Evolutionary conservation across 805 yeast species (phyloP).

Genomic region (Yarrowia sp.): DNA sequence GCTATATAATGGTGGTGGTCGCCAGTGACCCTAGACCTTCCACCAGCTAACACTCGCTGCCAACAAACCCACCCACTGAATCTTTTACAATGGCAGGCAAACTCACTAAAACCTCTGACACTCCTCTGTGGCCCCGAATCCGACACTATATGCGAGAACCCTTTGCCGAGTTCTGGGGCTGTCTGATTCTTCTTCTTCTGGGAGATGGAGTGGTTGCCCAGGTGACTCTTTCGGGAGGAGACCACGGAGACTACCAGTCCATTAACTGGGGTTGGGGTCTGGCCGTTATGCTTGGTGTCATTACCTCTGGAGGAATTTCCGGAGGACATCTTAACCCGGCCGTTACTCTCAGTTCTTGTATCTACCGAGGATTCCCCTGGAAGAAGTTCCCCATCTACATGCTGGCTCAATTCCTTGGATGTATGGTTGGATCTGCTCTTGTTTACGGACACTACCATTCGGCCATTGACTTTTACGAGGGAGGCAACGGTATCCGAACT

Average conservation of each 20-base stretch:
- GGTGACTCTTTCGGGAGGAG: constrained; percentile 40
- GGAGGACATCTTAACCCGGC: constrained; percentile 61
- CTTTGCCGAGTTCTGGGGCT: constrained; percentile 53
- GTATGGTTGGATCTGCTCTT: constrained; percentile 46
- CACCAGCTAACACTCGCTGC: neutral
- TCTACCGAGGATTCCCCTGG: constrained; percentile 52
- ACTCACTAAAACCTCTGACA: neutral
- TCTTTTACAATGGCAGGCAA: neutral
- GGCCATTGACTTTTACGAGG: constrained; percentile 41
- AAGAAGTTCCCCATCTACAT: constrained; percentile 46
- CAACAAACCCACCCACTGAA: no score
- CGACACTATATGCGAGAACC: constrained; percentile 44
- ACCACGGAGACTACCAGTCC: constrained; percentile 44
- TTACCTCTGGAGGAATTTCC: constrained; percentile 52
- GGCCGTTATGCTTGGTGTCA: constrained; percentile 52
- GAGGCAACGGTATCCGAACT: constrained; percentile 33
- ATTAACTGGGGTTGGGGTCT: constrained; percentile 53
- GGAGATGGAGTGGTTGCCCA: constrained; percentile 54
- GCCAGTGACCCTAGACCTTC: no score
- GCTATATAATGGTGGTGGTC: neutral
- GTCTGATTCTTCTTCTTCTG: constrained; percentile 44
- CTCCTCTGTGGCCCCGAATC: constrained; percentile 26
- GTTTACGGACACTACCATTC: constrained; percentile 46
- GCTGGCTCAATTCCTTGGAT: constrained; percentile 50
- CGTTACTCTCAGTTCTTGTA: constrained; percentile 47